phyloP scores from a whole-genome alignment of 2,329 filamentous ascomycete species.

The Sporothrix inflata region DNA sequence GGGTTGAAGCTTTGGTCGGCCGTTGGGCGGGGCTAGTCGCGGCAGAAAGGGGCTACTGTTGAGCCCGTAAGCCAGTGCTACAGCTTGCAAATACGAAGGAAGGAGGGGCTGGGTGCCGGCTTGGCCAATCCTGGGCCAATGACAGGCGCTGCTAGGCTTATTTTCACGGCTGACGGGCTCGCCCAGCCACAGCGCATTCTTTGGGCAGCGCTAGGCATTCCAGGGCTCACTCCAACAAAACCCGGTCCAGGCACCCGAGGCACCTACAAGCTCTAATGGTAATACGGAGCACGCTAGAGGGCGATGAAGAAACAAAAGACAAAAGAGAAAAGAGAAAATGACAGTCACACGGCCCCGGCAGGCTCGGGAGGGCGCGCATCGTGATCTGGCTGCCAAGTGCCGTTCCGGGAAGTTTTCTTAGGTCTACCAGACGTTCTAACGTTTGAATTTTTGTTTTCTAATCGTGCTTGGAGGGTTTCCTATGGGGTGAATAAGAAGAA shows the following conservation, averaged over 20 bases:
- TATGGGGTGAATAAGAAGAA: background rate
- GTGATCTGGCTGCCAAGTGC: background rate
- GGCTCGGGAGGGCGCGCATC: background rate
- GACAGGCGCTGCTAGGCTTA: background rate
- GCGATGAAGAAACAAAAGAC: background rate
- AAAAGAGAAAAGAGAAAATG: background rate
- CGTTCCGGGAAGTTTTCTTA: background rate
- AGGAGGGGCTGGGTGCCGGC: background rate
- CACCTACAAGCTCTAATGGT: background rate
- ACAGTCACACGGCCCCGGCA: background rate
- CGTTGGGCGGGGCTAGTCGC: conserved; percentile 1
- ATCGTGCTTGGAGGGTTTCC: background rate
- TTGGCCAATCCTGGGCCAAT: conserved; percentile 10
- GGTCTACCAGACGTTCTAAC: background rate
- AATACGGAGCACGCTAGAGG: background rate
- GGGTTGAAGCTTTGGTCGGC: background rate
- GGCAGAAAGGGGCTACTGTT: conserved; percentile 7
- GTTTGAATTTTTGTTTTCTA: too few species aligned
- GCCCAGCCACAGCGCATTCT: conserved; percentile 1
- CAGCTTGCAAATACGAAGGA: background rate
- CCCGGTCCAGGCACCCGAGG: background rate
- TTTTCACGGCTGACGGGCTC: background rate
- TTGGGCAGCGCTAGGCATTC: background rate
- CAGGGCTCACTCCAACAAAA: background rate
- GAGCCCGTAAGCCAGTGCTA: too few species aligned